Conservation (phyloP, 306 rosid species). For the Cercis canadensis region DNA sequence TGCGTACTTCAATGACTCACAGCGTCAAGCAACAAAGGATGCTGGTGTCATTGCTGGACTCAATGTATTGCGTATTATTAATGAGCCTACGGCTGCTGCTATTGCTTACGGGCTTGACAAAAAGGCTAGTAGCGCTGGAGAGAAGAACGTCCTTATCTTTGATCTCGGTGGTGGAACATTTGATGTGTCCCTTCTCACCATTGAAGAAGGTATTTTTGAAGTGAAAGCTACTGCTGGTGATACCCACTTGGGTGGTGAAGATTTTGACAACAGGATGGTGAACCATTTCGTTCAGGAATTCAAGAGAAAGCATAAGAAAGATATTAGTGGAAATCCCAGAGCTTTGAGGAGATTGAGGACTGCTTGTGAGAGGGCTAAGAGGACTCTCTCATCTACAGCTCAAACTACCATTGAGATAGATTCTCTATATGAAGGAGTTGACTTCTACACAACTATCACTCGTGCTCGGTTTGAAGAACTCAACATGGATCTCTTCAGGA, state of each 20-base stretch:
- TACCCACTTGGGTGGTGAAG: conserved; percentile 70
- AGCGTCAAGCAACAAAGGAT: conserved; percentile 64
- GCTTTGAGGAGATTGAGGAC: conserved; percentile 65
- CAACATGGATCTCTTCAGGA: conserved; percentile 63
- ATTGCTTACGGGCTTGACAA: conserved; percentile 66
- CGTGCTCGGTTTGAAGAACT: conserved; percentile 65
- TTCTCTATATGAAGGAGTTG: conserved; percentile 57
- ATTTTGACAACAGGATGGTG: conserved; percentile 64
- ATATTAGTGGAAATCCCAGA: conserved; percentile 55
- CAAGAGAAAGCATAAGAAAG: conserved; percentile 58
- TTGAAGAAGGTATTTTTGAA: conserved; percentile 62
- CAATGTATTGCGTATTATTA: conserved; percentile 63
- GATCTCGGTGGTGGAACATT: conserved; percentile 66
- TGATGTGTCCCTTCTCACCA: conserved; percentile 59
- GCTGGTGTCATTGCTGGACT: conserved; percentile 62
- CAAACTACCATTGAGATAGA: conserved; percentile 65
- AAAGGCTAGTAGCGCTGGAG: conserved; percentile 42
- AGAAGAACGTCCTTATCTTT: conserved; percentile 60
- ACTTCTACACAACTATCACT: conserved; percentile 53
- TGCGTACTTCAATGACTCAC: conserved; percentile 62
- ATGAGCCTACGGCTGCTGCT: conserved; percentile 64
- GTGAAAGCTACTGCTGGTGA: conserved; percentile 66
- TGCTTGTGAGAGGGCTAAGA: conserved; percentile 47
- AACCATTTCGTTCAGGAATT: conserved; percentile 67
- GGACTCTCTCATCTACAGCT: conserved; percentile 57